Conservation (phyloP, 371 early-diverging fungal species). For the Mortierella sp. region DNA sequence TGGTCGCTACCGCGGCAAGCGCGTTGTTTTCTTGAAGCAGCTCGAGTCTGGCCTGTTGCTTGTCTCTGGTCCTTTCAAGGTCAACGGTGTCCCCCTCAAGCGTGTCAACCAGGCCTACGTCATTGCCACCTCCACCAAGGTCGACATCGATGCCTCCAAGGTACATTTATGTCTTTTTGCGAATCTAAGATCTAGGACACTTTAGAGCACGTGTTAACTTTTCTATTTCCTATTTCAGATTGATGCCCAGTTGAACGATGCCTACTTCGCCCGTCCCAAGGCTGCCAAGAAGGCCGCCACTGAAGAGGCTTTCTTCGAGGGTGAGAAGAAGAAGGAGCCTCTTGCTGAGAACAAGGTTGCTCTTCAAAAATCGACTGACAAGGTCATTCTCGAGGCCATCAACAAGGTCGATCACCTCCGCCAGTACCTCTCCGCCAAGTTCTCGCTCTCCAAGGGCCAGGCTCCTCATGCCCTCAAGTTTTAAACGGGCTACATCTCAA, state of each 20-base stretch:
- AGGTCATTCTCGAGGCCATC: constrained; percentile 81
- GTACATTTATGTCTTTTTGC: constrained; percentile 54
- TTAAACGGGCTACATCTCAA: constrained; percentile 64
- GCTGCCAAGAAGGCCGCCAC: constrained; percentile 76
- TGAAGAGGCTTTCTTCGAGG: constrained; percentile 92
- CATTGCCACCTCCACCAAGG: constrained; percentile 97
- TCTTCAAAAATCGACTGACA: constrained; percentile 90
- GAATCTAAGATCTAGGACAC: no score
- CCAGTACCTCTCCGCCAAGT: constrained; percentile 88
- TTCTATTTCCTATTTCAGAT: constrained; percentile 48
- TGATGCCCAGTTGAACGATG: constrained; percentile 90
- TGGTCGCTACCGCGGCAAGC: constrained; percentile 98
- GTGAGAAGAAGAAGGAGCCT: constrained; percentile 74
- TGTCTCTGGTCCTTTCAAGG: constrained; percentile 97
- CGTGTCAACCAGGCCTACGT: constrained; percentile 99
- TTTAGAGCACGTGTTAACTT: no score
- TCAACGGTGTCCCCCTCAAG: constrained; percentile 98
- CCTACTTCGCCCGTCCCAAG: constrained; percentile 90
- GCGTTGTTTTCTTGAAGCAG: constrained; percentile 98
- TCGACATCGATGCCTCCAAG: constrained; percentile 86
- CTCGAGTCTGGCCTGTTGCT: constrained; percentile 94
- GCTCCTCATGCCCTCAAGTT: constrained; percentile 95
- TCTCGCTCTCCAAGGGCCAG: constrained; percentile 95
- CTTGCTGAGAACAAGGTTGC: constrained; percentile 73
- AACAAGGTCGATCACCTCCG: constrained; percentile 88